Evolutionary conservation across 2,329 filamentous ascomycete species (phyloP), one percentile per base, ranked within the genome.

Genomic region (Harringtonia lauricola): DNA sequence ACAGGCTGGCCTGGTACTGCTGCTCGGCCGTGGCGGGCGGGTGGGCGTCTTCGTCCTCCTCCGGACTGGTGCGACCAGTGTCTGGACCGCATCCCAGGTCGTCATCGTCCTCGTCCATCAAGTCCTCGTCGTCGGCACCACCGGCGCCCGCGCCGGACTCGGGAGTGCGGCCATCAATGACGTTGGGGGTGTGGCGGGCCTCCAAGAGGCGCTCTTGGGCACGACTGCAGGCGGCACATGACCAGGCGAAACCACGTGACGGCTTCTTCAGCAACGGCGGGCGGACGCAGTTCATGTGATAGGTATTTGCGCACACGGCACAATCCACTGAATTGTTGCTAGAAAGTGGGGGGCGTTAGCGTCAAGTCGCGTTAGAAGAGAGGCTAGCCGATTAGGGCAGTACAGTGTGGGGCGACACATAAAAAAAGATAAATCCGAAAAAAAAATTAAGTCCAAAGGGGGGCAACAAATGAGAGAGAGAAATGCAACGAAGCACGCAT

Each of bases 281-380:
- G 48, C 84, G 83, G 45, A 98, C 92, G 62, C 92, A 98, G 57
- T 89, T 86, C 90, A 98, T 96, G 67, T 98, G 92, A 65, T 95
- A 98, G 14, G 90, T 96, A 61, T 88, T 82, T 58, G 82, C 78
- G 63, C 92, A 98, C 44, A 95, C 88, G 36, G 90, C 92, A 62
- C 92, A 98, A 61, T 96, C 90, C 21, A 96, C 92, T 33, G 92
- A 96, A 65, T 96, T 87, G 60, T 86, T 83, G 57, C 86, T 94
- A 57, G 45, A 51, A 42, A 43, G 46, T 48, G 50, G 46, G 36
- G 30, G 36, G 21, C 5, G 31, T 52, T 51, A 51, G 50, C 49
- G 49, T 45, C 43, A 44, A 36, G 44, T 49, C 41, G 41, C 40
- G 48, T 46, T 41, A 43, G 41, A 21, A 15, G 37, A 8, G 6